Base-by-base conservation (phyloP, 192 early-diverging fungal species). In the Coemansia sp. region DNA sequence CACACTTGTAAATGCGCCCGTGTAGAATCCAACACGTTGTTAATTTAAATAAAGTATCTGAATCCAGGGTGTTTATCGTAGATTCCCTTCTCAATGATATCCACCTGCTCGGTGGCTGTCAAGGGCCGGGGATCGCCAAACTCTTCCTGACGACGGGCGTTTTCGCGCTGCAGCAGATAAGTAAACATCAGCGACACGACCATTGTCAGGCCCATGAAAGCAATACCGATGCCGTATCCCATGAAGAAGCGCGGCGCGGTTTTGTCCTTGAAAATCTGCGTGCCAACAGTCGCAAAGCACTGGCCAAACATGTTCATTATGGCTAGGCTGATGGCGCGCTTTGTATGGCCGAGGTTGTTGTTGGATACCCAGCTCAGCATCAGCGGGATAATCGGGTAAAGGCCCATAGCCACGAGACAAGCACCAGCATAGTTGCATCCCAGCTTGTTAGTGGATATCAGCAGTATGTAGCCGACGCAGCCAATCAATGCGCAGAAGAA, bases 231-330 rank as follows among this genome's bases (percentile, higher is more conserved):
- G 22, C 76, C 67, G 36, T 85, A 80, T 32, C 83, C 77, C 72
- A 72, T 77, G 60, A 76, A 75, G 64, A 87, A 91, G 40, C 82
- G 66, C 18, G 85, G 85, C 0, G 80, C 87, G 29, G 90, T 89
- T 3, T 76, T 64, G 18, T 76, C 60, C 58, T 89, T 85, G 77
- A 91, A 93, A 6, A 93, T 87, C 52, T 91, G 90, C 1, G 88
- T 88, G 49, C 85, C 89, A 31, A 93, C 84, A 14, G 86, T 85
- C 32, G 90, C 91, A 73, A 89, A 89, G 63, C 89, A 77, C 69
- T 93, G 91, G 34, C 87, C 90, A 63, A 88, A 84, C 2, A 83
- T 84, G 59, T 89, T 87, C 45, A 89, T 80, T 56, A 88, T 80
- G 51, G 89, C 90, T 10, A 84, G 77, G 11, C 88, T 87, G 62